phyloP scores from a whole-genome alignment of 345 rosid genomes.

The Dipteronia sinensis region DNA sequence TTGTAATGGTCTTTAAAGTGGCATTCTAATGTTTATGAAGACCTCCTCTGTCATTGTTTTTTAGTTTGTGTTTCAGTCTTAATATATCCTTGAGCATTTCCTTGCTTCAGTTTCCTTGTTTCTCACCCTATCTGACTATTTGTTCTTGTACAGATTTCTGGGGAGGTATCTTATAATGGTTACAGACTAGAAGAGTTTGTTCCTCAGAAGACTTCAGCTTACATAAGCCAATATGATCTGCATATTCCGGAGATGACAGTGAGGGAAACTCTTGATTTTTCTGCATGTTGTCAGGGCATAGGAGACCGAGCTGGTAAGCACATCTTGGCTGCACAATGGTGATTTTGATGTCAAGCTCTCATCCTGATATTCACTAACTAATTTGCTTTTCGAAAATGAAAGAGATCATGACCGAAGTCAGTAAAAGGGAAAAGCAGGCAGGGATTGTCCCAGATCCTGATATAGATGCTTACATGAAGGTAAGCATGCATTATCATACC shows the following conservation, averaged over 20 bases:
- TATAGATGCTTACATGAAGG: slow-evolving; percentile 31
- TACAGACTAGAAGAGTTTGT: slow-evolving; percentile 30
- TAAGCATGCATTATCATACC: background rate
- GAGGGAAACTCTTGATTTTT: slow-evolving; percentile 34
- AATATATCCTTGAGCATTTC: background rate
- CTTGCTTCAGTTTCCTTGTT: background rate
- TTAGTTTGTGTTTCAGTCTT: background rate
- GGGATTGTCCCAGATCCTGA: slow-evolving; percentile 34
- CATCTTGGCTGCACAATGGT: background rate
- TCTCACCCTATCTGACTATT: background rate
- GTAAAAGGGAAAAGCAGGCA: slow-evolving; percentile 30
- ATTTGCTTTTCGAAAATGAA: background rate
- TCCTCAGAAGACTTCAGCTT: slow-evolving; percentile 42
- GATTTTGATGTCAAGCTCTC: background rate
- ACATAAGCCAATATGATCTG: slow-evolving; percentile 23
- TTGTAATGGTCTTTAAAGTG: no score
- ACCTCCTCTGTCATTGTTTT: no score
- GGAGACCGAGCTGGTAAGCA: slow-evolving; percentile 30
- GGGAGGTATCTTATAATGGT: slow-evolving; percentile 38
- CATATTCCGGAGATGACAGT: slow-evolving; percentile 38
- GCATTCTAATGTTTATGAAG: no score
- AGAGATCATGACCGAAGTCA: slow-evolving; percentile 27
- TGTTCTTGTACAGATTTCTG: slow-evolving; percentile 18
- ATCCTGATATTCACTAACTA: background rate
- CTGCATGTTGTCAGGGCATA: slow-evolving; percentile 35